Base-by-base conservation (phyloP, 1,284 basidiomycete genomes). In the Fomitopsis betulina region DNA sequence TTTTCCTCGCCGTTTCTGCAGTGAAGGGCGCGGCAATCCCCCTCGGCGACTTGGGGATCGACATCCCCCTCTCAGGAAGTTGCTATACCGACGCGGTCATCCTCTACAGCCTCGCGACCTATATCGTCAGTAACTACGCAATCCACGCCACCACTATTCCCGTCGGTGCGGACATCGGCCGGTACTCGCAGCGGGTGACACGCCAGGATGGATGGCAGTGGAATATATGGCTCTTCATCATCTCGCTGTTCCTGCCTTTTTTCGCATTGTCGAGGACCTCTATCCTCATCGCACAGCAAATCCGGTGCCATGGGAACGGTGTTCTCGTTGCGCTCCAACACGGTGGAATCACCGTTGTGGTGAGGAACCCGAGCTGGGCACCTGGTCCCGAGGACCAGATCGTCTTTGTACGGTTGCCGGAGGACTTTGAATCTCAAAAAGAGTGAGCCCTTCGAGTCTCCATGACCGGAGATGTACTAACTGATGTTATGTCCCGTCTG, bases 161-260 rank as follows among this genome's bases (percentile, higher is more conserved):
- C 7, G 10, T 49, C 12, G 19, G 35, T 3, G 56, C 51, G 27
- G 56, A 58, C 32, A 30, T 47, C 25, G 56, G 56, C 7, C 40
- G 56, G 21, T 58, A 39, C 33, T 33, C 51, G 17, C 19, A 49
- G 23, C 39, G 35, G 10, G 56, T 54, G 6, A 35, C 56, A 15
- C 35, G 43, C n/a, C 51, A 23, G 27, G n/a, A 33, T 21, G 15
- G 17, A 6, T 23, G 35, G n/a, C 56, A 3, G 5, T 58, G 52
- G 50, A 42, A 47, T 8, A 3, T 47, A 3, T 47, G 45, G 45
- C 45, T 52, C 6, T 9, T 3, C 2, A 39, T 54, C 7, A 50
- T 58, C 10, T 49, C 47, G 13, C 32, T 58, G 0, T 58, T 58
- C 42, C 30, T 58, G 2, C 57, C 57, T 5, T 58, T 58, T 23